Conservation (phyloP, 331 rosid species). For the Malus hybrid region DNA sequence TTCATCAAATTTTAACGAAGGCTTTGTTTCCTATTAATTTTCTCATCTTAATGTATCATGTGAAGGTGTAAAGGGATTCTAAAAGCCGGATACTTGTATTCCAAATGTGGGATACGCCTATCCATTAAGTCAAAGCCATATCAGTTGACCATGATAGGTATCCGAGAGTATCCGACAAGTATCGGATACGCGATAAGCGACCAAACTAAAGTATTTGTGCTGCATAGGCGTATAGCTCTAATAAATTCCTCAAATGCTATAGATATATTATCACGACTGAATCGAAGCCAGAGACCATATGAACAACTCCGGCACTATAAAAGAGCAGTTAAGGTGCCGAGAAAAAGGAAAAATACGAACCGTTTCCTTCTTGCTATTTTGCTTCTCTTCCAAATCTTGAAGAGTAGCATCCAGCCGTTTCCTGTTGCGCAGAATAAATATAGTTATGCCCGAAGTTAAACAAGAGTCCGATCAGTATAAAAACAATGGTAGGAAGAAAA, state of each 20-base stretch:
- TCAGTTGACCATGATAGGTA: too few species aligned
- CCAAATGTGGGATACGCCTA: too few species aligned
- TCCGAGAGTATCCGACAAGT: neutral
- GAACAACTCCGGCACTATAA: neutral
- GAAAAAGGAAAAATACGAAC: constrained; percentile 31
- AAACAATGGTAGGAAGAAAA: neutral
- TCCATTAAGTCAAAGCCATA: too few species aligned
- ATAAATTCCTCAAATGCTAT: neutral
- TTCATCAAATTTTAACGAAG: too few species aligned
- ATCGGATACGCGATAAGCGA: too few species aligned
- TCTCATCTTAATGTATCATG: too few species aligned
- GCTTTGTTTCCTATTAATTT: too few species aligned
- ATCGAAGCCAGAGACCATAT: neutral
- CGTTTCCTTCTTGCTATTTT: constrained; percentile 86
- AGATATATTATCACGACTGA: neutral
- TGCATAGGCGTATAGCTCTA: neutral
- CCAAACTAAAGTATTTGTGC: too few species aligned
- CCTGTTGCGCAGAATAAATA: constrained; percentile 35
- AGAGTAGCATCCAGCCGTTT: constrained; percentile 83
- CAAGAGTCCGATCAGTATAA: neutral
- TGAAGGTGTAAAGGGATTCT: too few species aligned
- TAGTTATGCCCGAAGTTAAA: neutral
- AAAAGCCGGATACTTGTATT: too few species aligned
- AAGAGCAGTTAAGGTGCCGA: neutral
- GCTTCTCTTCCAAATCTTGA: constrained; percentile 95